Evolutionary conservation across 139 green algal species (phyloP), one percentile per base, ranked within the genome.

Genomic region (Chlamydomonas applanata): DNA sequence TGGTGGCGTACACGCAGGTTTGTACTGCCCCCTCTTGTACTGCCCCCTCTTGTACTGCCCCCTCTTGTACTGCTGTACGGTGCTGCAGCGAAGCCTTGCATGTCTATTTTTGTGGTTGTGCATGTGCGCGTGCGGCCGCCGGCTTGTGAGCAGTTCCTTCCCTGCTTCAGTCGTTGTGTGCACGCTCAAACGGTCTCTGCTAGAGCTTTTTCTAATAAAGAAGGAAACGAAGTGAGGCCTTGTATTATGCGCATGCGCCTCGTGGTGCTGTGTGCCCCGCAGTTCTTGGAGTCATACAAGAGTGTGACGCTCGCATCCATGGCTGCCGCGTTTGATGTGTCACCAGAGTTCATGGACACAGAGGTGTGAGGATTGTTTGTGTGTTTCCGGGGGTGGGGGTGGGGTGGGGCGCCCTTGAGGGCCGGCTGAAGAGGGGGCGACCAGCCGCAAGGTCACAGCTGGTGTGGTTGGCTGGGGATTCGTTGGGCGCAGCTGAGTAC

Each of bases 231-330:
- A 56, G 19, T 16, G 16, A 56, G 46, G n/a, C n/a, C n/a, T 56
- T 62, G 22, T 16, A 72, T 57, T 13, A 13, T 72, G 65, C 22
- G 9, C 44, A 24, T 7, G 14, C 35, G 25, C 4, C 25, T 25
- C 53, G n/a, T 74, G 35, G 45, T 53, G 24, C 33, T 62, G 14
- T 35, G 2, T n/a, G n/a, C 52, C 34, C 45, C 22, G 24, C 90
- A 97, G 88, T 99, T 98, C 82, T 84, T 99, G 33, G 91, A 97
- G 81, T 91, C 82, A 2, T 99, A 99, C 92, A 98, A 98, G 88
- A 94, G 84, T 61, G 96, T 99, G 25, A 97, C 92, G 2, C 79
- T 98, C 33, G 83, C 86, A 3, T 87, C 80, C 69, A 99, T 99
- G 96, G 94, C 95, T 3, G 67, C 76, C 16, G 73, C 86, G 0